These are phyloP conservation scores for Pouteria glomerata DNA, from an alignment of 148 eudicot genomes.

Conservation along the genomic window DNA sequence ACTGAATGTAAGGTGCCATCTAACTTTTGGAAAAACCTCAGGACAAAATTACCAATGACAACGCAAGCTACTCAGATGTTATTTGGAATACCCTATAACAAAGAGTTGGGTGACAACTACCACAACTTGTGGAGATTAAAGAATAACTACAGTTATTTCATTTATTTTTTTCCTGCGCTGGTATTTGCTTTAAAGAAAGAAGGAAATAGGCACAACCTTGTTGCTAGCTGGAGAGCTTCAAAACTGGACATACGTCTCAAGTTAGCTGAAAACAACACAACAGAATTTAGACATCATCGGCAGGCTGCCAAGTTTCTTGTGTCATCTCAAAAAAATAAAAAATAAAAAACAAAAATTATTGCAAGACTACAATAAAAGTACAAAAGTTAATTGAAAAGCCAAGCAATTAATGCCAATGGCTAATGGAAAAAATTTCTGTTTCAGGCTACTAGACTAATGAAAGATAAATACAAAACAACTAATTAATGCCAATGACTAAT, in stretches of 20 bases:
- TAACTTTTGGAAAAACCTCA: too few species aligned
- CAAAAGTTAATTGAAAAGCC: not conserved
- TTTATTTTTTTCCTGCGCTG: not conserved
- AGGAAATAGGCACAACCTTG: constrained; percentile 34
- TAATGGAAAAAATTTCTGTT: not conserved
- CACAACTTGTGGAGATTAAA: not conserved
- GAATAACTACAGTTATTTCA: not conserved
- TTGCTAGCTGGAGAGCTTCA: constrained; percentile 62
- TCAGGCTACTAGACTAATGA: too few species aligned
- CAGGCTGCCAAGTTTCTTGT: not conserved
- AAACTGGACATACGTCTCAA: constrained; percentile 66
- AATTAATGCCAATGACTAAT: too few species aligned
- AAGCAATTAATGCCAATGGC: not conserved
- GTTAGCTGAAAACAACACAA: constrained; percentile 44
- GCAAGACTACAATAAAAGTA: not conserved
- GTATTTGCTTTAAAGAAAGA: not conserved
- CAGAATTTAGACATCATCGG: not conserved
- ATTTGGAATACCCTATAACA: not conserved
- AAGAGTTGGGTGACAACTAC: not conserved
- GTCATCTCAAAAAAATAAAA: constrained; percentile 3
- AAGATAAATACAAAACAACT: too few species aligned
- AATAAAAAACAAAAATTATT: not conserved
- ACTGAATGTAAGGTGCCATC: too few species aligned
- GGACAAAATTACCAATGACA: not conserved
- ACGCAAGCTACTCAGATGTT: not conserved